These are phyloP conservation scores for Sporisorium graminicola DNA, from an alignment of 1,284 basidiomycete genomes.

Conservation along the genomic window DNA sequence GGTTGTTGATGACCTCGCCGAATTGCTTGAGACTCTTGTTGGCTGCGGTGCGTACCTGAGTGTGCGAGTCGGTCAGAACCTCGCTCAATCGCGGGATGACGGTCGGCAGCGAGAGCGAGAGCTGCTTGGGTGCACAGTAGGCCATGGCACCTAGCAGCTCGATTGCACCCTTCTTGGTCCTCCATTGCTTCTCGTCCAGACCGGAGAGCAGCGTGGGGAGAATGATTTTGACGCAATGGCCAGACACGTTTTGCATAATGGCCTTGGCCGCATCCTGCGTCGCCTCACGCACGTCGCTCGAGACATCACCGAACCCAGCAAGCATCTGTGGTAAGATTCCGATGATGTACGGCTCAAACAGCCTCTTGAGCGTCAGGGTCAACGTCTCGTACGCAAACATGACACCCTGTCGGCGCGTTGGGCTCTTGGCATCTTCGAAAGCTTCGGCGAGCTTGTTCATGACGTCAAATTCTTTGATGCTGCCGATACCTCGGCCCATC, in stretches of 20 bases:
- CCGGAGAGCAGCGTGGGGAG: slow-evolving; percentile 90
- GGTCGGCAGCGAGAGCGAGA: slow-evolving; percentile 93
- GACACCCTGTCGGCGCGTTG: slow-evolving; percentile 89
- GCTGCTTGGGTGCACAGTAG: slow-evolving; percentile 94
- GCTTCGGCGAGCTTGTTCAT: slow-evolving; percentile 81
- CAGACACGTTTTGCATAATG: slow-evolving; percentile 88
- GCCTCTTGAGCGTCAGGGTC: slow-evolving; percentile 83
- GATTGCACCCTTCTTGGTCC: slow-evolving; percentile 97
- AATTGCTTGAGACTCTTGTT: slow-evolving; percentile 98
- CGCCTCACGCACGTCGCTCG: slow-evolving; percentile 91
- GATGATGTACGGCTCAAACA: slow-evolving; percentile 95
- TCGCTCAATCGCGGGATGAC: slow-evolving; percentile 95
- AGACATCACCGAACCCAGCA: slow-evolving; percentile 88
- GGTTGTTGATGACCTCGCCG: slow-evolving; percentile 77
- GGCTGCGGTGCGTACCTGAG: slow-evolving; percentile 92
- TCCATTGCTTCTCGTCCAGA: slow-evolving; percentile 98
- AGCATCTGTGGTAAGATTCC: slow-evolving; percentile 87
- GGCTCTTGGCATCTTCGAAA: slow-evolving; percentile 88
- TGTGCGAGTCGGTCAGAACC: slow-evolving; percentile 95
- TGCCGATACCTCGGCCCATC: slow-evolving; percentile 86
- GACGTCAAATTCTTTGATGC: slow-evolving; percentile 86
- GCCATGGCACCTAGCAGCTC: slow-evolving; percentile 99
- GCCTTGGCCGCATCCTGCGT: slow-evolving; percentile 91
- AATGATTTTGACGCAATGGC: slow-evolving; percentile 83
- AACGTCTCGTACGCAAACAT: slow-evolving; percentile 93